A percentile compares a stretch with the other conserved stretches of the same genome.
Evolutionary conservation across 176 grass and related monocot species (phyloP).

Genomic region (Oryza australiensis): DNA sequence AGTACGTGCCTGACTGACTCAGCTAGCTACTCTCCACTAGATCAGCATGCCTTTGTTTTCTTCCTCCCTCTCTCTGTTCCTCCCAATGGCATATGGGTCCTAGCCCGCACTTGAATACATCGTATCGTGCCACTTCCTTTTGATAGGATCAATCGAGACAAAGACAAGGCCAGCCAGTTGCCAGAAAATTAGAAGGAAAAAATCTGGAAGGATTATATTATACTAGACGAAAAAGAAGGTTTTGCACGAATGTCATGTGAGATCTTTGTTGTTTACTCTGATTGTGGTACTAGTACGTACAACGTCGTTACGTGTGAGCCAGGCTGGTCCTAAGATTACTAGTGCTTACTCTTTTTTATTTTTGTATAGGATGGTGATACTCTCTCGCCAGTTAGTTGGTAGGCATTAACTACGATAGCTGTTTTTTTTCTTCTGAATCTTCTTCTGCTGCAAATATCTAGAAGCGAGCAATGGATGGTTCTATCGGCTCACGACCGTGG

Average conservation of each 20-base stretch:
- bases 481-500: neutral
- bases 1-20: slow-evolving; percentile 18
- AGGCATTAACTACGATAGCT: slow-evolving; percentile 15
- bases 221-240: neutral
- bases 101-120: neutral
- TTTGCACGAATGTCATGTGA: neutral
- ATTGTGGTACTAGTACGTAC: neutral
- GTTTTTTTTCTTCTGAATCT: slow-evolving; percentile 22
- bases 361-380: slow-evolving; percentile 10
- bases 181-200: too few relatives aligned
- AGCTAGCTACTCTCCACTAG: neutral
- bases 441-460: slow-evolving; percentile 43
- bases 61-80: neutral
- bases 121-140: slow-evolving; percentile 31
- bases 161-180: slow-evolving; percentile 15
- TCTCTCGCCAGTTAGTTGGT: neutral
- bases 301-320: neutral
- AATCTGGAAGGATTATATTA: neutral
- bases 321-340: slow-evolving; percentile 37
- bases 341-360: neutral
- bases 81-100: slow-evolving; percentile 20
- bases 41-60: neutral
- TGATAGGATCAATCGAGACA: slow-evolving; percentile 52
- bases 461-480: slow-evolving; percentile 17
- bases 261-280: slow-evolving; percentile 19